Evolutionary conservation across 768 basidiomycete species (phyloP).

Genomic region (Leccinellum rugosiceps): DNA sequence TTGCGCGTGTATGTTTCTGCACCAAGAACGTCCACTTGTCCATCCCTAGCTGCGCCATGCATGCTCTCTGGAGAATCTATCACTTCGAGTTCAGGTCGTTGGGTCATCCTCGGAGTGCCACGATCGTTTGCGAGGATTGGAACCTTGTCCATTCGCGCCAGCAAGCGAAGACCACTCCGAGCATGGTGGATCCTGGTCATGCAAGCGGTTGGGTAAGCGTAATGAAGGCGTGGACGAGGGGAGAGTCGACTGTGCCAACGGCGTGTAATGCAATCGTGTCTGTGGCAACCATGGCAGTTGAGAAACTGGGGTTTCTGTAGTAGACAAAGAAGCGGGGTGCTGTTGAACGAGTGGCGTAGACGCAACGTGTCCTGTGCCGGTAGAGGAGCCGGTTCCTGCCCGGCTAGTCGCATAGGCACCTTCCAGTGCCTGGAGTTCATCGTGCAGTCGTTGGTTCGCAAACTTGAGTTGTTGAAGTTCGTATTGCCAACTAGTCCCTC

Average conservation of each 20-base stretch:
- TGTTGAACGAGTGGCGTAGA: background rate
- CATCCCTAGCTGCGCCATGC: background rate
- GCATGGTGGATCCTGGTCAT: slow-evolving; percentile 16
- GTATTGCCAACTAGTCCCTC: slow-evolving; percentile 89
- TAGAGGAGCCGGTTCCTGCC: background rate
- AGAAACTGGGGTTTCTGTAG: background rate
- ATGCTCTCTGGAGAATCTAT: background rate
- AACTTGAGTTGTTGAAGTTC: slow-evolving; percentile 82
- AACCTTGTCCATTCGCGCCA: slow-evolving; percentile 22
- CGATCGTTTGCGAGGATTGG: slow-evolving; percentile 24
- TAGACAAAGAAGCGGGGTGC: background rate
- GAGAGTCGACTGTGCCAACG: slow-evolving; percentile 3
- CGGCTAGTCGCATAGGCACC: slow-evolving; percentile 5
- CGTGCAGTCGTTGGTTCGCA: slow-evolving; percentile 59
- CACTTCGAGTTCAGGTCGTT: slow-evolving; percentile 4
- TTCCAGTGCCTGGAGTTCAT: slow-evolving; percentile 51
- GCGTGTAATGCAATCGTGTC: slow-evolving; percentile 1
- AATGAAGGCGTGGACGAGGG: slow-evolving; percentile 1
- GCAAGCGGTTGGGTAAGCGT: slow-evolving; percentile 11
- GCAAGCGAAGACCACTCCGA: slow-evolving; percentile 30
- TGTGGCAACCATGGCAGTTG: slow-evolving; percentile 5
- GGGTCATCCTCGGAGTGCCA: slow-evolving; percentile 26
- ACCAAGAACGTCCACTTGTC: background rate
- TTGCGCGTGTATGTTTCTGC: background rate
- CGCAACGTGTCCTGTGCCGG: background rate